Conservation (phyloP, 2,329 filamentous ascomycete genomes). For the Stachybotrys chartarum region DNA sequence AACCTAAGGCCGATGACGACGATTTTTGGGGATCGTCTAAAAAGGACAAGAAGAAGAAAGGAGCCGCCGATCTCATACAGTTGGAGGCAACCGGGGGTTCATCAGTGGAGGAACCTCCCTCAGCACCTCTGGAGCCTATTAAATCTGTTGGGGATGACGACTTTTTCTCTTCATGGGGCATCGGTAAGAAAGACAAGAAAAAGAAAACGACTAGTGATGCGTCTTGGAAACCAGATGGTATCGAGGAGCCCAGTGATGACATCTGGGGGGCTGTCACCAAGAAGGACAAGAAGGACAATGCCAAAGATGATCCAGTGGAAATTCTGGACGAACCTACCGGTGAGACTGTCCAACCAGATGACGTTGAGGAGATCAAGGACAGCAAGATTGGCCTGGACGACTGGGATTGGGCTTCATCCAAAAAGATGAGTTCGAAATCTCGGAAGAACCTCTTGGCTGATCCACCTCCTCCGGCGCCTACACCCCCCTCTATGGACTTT, state of each 20-base stretch:
- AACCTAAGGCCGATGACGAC: conserved; percentile 7
- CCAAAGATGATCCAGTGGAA: conserved; percentile 41
- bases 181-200: conserved; percentile 41
- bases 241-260: conserved; percentile 36
- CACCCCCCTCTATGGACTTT: conserved; percentile 38
- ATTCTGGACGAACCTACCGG: conserved; percentile 37
- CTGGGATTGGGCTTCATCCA: conserved; percentile 35
- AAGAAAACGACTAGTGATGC: conserved; percentile 23
- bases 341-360: conserved; percentile 38
- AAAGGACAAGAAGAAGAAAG: conserved; percentile 36
- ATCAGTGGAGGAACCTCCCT: conserved; percentile 13
- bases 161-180: conserved; percentile 51
- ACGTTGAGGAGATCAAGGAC: conserved; percentile 35
- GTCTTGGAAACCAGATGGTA: conserved; percentile 30
- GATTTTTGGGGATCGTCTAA: conserved; percentile 20
- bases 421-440: conserved; percentile 37
- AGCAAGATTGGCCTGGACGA: conserved; percentile 34
- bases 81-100: conserved; percentile 21
- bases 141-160: conserved; percentile 35
- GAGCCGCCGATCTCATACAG: conserved; percentile 26
- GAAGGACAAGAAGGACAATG: conserved; percentile 36
- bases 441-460: conserved; percentile 29
- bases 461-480: conserved; percentile 39
- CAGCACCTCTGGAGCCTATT: conserved; percentile 14
- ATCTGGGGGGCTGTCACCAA: conserved; percentile 28